Base-by-base conservation (phyloP, 768 basidiomycete species). In the Candolleomyces eurysporus region DNA sequence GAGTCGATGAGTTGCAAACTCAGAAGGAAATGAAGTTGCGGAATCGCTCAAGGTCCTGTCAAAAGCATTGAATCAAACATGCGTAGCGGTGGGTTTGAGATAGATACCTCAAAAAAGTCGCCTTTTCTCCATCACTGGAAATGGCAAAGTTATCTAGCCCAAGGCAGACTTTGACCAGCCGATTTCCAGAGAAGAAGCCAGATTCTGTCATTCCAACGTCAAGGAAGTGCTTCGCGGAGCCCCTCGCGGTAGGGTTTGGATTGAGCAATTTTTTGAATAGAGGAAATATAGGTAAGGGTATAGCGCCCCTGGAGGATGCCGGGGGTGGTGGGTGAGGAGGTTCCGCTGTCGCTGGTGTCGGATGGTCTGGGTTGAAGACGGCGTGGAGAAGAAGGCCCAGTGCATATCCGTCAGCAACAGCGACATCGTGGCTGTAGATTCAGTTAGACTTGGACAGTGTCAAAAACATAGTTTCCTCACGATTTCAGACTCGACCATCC, bases 221-320 rank as follows among this genome's bases (percentile, higher is more conserved):
- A 16, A 97, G 79, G 72, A 98, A 93, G 2, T 78, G 76, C 65
- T 91, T 90, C 0, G 91, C 81, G 1, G 88, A 83, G 67, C 95
- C 75, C 21, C 97, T 86, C 1, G 84, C 82, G 69, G 89, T 92
- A 0, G 92, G 86, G 70, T 88, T 95, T 1, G 96, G 96, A 67
- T 94, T 94, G 16, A 98, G 80, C 42, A 99, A 85, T 55, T 86
- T 89, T 73, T 94, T 96, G 81, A 90, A 96, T 1, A 83, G 79
- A 0, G 88, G 82, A 72, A 96, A 97, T 2, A 98, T 71, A 0
- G 84, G 67, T 3, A 73, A 68, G 0, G 97, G 96, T 42, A 98
- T 90, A 5, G 82, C 69, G 2, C 93, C 95, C 5, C 90, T 84
- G 2, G 89, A 85, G 0, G 89, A 84, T n/a, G 86, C 78, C n/a